Evolutionary conservation across 345 rosid species (phyloP).

Genomic region (Euclidium syriacum): DNA sequence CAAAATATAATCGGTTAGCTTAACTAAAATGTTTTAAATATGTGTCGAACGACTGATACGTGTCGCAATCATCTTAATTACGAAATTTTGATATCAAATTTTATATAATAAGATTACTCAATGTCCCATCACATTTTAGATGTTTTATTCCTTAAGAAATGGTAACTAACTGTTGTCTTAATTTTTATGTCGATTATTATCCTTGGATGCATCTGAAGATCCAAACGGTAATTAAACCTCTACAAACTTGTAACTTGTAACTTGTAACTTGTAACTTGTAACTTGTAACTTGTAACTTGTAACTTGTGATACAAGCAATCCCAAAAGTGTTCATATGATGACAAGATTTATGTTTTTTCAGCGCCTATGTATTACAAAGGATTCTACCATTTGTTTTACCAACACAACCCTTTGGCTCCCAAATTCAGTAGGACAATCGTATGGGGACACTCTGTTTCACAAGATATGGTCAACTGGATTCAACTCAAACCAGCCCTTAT

Average conservation of each 20-base stretch:
- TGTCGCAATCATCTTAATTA: too few relatives aligned
- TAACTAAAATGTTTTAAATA: too few relatives aligned
- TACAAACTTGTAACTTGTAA: too few relatives aligned
- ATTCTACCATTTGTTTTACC: slow-evolving; percentile 39
- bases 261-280: too few relatives aligned
- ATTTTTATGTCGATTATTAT: not conserved
- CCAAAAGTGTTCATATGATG: not conserved
- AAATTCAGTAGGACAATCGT: slow-evolving; percentile 37
- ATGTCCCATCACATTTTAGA: too few relatives aligned
- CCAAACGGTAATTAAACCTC: slow-evolving; percentile 16
- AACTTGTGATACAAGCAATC: not conserved
- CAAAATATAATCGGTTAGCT: too few relatives aligned
- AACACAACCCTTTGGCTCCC: slow-evolving; percentile 55
- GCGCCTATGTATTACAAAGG: slow-evolving; percentile 77
- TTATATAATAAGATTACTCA: too few relatives aligned
- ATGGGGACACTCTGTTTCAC: slow-evolving; percentile 72
- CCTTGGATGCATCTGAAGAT: slow-evolving; percentile 4
- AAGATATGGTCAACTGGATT: slow-evolving; percentile 67
- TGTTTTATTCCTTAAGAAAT: too few relatives aligned
- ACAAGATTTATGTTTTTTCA: slow-evolving; percentile 16
- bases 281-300: too few relatives aligned
- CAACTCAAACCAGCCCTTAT: slow-evolving; percentile 48
- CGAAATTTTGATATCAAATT: too few relatives aligned
- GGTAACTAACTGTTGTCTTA: too few relatives aligned
- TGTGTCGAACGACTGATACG: too few relatives aligned